Percentiles rank a stretch among this genome's conserved stretches.
phyloP scores from a whole-genome alignment of 2,329 filamentous ascomycete species.

The Botrytis deweyae region DNA sequence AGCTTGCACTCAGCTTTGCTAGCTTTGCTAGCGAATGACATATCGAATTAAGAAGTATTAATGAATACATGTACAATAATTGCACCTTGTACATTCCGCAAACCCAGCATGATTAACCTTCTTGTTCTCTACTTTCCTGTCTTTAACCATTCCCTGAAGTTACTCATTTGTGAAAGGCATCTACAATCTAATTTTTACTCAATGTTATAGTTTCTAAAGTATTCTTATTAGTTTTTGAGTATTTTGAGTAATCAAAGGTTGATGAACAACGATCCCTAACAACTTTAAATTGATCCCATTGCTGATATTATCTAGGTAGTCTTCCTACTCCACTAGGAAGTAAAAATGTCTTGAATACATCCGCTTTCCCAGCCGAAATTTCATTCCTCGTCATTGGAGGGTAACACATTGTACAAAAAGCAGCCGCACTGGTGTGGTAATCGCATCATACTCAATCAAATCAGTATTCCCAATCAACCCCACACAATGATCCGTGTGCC shows the following conservation, averaged over 20 bases:
- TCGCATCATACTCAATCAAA: neutral
- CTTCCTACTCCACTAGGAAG: neutral
- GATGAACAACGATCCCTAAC: neutral
- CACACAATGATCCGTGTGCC: conserved; percentile 10
- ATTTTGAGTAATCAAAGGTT: neutral
- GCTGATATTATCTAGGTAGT: neutral
- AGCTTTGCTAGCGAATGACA: neutral
- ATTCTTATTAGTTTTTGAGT: neutral
- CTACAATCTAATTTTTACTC: neutral
- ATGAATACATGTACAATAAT: neutral
- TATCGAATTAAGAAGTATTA: conserved; percentile 13
- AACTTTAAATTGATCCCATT: neutral
- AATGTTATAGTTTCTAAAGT: neutral
- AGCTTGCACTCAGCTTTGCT: neutral
- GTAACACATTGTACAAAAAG: conserved; percentile 7
- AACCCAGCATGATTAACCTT: neutral
- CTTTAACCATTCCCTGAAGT: neutral
- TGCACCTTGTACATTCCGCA: neutral
- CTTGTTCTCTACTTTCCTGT: neutral
- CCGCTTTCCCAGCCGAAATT: neutral
- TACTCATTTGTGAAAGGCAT: neutral
- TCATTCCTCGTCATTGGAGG: neutral
- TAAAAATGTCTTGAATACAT: neutral
- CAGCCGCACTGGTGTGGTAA: neutral
- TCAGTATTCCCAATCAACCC: neutral